Percentiles rank a stretch among this genome's conserved stretches.
Evolutionary conservation across 2,329 filamentous ascomycete species (phyloP).

Genomic region (Diaporthe vexans): DNA sequence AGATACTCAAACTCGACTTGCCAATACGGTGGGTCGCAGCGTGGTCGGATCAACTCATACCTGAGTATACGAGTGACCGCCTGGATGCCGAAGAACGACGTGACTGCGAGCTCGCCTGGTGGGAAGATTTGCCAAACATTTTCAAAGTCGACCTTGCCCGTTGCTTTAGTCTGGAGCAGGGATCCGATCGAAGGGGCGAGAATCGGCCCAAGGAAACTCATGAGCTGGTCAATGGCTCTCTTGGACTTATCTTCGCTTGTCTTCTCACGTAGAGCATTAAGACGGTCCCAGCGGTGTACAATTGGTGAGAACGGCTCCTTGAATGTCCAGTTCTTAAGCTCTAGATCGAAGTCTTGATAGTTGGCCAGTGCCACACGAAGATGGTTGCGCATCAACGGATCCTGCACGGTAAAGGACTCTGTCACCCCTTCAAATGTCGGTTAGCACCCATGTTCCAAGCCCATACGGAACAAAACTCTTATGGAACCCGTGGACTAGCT

Average conservation of each 20-base stretch:
- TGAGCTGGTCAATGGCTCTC: conserved; percentile 42
- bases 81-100: conserved; percentile 52
- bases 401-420: conserved; percentile 50
- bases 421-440: conserved; percentile 47
- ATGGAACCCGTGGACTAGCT: too few species aligned
- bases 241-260: conserved; percentile 26
- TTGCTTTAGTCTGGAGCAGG: conserved; percentile 46
- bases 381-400: conserved; percentile 48
- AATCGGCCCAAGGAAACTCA: conserved; percentile 51
- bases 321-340: conserved; percentile 52
- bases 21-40: conserved; percentile 44
- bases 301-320: conserved; percentile 51
- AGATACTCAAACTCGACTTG: conserved; percentile 51
- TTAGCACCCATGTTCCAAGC: background rate
- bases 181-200: conserved; percentile 47
- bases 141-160: conserved; percentile 50
- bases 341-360: conserved; percentile 53
- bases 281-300: conserved; percentile 53
- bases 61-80: conserved; percentile 52
- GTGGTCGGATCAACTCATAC: conserved; percentile 44
- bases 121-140: conserved; percentile 55
- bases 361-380: conserved; percentile 49
- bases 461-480: too few species aligned
- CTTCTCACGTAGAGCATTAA: conserved; percentile 43
- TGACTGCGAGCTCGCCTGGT: conserved; percentile 50